Evolutionary conservation across 805 yeast genomes (phyloP).

Genomic region (Grigorovia humatica): DNA sequence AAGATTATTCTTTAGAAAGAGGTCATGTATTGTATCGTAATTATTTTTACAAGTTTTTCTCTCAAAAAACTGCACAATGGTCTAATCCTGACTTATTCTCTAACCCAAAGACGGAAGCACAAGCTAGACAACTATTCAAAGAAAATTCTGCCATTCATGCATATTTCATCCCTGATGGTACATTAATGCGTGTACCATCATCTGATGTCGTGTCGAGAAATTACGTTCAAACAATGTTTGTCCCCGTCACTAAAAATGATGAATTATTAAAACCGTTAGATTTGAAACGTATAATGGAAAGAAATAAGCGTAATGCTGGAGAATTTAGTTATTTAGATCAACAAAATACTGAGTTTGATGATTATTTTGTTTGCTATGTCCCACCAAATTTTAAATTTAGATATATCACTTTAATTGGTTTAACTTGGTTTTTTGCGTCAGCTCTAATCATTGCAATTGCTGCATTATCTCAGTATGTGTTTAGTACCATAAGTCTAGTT

Average conservation of each 20-base stretch:
- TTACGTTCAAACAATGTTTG: conserved; percentile 57
- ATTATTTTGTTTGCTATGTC: conserved; percentile 69
- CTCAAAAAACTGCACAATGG: conserved; percentile 26
- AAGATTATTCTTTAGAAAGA: conserved; percentile 53
- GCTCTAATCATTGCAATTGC: conserved; percentile 17
- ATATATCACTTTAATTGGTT: conserved; percentile 33
- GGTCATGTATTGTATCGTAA: conserved; percentile 56
- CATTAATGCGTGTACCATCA: conserved; percentile 76
- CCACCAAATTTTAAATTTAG: conserved; percentile 70
- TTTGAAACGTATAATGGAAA: conserved; percentile 23
- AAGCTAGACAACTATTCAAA: conserved; percentile 36
- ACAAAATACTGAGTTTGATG: conserved; percentile 32
- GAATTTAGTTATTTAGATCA: conserved; percentile 37
- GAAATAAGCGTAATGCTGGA: conserved; percentile 30
- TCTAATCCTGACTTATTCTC: conserved; percentile 43
- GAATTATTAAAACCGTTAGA: conserved; percentile 37
- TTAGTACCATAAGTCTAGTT: conserved; percentile 7
- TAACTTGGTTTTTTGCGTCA: conserved; percentile 39
- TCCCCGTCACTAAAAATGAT: conserved; percentile 75
- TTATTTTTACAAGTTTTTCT: conserved; percentile 34
- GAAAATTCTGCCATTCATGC: conserved; percentile 36
- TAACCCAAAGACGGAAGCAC: conserved; percentile 41
- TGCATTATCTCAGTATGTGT: conserved; percentile 12
- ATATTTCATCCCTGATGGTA: conserved; percentile 72
- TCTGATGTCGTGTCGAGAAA: conserved; percentile 64